phyloP scores from a whole-genome alignment of 2,329 filamentous ascomycete genomes.

The Claviceps paspali region DNA sequence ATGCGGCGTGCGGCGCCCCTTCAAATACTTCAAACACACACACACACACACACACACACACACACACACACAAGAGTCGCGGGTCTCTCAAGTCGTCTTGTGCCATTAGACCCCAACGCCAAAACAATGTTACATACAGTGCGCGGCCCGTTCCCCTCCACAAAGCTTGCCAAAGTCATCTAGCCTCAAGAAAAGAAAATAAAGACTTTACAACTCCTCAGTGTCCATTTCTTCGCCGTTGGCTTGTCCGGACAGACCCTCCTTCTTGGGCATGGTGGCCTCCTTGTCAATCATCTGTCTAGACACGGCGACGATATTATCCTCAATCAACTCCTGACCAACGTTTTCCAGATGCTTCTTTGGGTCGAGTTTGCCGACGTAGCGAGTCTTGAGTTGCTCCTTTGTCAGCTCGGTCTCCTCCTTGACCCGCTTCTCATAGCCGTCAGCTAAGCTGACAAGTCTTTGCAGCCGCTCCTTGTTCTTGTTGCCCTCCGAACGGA shows the following conservation, averaged over 20 bases:
- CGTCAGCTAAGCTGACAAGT: slow-evolving; percentile 78
- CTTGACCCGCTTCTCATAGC: slow-evolving; percentile 97
- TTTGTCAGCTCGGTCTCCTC: slow-evolving; percentile 96
- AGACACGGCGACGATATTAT: slow-evolving; percentile 98
- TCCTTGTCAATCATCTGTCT: slow-evolving; percentile 99
- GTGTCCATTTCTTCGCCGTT: slow-evolving; percentile 53
- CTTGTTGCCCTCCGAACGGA: slow-evolving; percentile 65
- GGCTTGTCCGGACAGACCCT: slow-evolving; percentile 33
- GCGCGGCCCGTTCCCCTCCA: slow-evolving; percentile 7
- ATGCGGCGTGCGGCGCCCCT: too few relatives aligned
- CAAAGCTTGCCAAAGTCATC: slow-evolving; percentile 7
- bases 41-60: too few relatives aligned
- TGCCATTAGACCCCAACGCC: slow-evolving; percentile 17
- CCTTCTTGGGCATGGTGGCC: slow-evolving; percentile 72
- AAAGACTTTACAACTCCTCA: slow-evolving; percentile 27
- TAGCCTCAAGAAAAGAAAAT: background rate
- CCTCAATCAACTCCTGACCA: slow-evolving; percentile 91
- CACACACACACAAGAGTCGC: background rate
- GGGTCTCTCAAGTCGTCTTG: slow-evolving; percentile 9
- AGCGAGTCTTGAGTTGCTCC: slow-evolving; percentile 96
- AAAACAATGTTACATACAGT: slow-evolving; percentile 20
- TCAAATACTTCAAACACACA: too few relatives aligned
- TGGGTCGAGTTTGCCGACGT: slow-evolving; percentile 95
- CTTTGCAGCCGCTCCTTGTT: slow-evolving; percentile 83
- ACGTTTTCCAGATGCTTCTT: slow-evolving; percentile 99